Evolutionary conservation across 164 flowering plant species (phyloP).

Genomic region (grape (Vitis vinifera)): ASM3070453v1 NC_081823.1:9491001-9491500

Average conservation of each 20-base stretch:
- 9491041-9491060: slow-evolving; percentile 27
- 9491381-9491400: too few species aligned
- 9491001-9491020: too few species aligned
- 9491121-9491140: slow-evolving; percentile 99
- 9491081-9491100: neutral
- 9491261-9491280: slow-evolving; percentile 89
- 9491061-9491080: slow-evolving; percentile 1
- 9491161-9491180: slow-evolving; percentile 64
- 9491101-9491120: slow-evolving; percentile 32
- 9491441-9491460: too few species aligned
- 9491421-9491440: neutral
- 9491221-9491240: slow-evolving; percentile 73
- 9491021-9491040: neutral
- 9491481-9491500: too few species aligned
- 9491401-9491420: neutral
- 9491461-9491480: too few species aligned
- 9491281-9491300: slow-evolving; percentile 22
- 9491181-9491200: slow-evolving; percentile 62
- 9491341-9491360: too few species aligned
- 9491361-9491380: too few species aligned
- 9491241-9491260: slow-evolving; percentile 82
- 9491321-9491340: too few species aligned
- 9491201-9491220: slow-evolving; percentile 55
- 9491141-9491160: slow-evolving; percentile 91
- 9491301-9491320: too few species aligned